These are phyloP conservation scores for Blastobotrys peoriensis DNA, from an alignment of 805 yeast genomes.

Conservation along the genomic window DNA sequence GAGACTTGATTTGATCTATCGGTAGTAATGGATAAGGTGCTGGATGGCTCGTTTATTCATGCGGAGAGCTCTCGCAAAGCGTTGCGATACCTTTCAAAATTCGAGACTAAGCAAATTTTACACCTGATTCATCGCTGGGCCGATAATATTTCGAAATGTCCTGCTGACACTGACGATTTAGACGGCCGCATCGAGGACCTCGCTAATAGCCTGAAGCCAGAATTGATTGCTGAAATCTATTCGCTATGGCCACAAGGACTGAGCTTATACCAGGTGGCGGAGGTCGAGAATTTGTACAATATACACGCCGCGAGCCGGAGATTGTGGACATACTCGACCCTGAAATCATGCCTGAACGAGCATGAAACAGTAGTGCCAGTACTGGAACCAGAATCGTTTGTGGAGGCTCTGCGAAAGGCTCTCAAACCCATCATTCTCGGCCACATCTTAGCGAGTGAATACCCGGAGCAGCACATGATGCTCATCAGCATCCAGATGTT, in stretches of 20 bases:
- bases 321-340: constrained; percentile 34
- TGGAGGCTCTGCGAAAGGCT: constrained; percentile 42
- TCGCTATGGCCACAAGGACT: constrained; percentile 53
- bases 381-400: constrained; percentile 46
- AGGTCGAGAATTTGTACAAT: constrained; percentile 57
- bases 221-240: not conserved
- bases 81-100: constrained; percentile 5
- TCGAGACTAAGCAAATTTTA: constrained; percentile 6
- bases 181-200: constrained; percentile 44
- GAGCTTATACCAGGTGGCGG: constrained; percentile 61
- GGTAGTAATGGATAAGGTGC: no score
- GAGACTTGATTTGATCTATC: no score
- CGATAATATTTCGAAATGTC: no score
- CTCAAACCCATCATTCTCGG: constrained; percentile 29
- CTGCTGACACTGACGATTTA: no score
- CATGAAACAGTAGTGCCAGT: constrained; percentile 29
- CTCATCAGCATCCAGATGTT: constrained; percentile 64
- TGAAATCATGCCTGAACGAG: constrained; percentile 21
- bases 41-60: constrained; percentile 9
- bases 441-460: constrained; percentile 60
- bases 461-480: constrained; percentile 55
- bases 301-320: constrained; percentile 40
- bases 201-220: constrained; percentile 22
- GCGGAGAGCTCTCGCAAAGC: constrained; percentile 11
- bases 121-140: constrained; percentile 13